Conservation (phyloP, 108 stramenopile genomes). For the Craspedostauros australis region DNA sequence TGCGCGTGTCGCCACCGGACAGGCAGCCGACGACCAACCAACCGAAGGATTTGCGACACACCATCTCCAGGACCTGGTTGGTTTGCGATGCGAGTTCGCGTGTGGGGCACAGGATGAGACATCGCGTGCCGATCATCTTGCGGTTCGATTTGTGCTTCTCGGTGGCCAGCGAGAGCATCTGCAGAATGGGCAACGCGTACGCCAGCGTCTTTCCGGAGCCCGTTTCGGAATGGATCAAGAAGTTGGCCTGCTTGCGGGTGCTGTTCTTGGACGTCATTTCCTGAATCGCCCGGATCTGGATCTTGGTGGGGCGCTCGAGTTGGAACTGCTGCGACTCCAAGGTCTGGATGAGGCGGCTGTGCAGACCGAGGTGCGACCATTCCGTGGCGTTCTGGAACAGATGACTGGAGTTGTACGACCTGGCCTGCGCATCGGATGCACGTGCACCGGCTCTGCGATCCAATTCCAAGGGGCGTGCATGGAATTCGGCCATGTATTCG, state of each 20-base stretch:
- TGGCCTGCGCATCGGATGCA: slow-evolving; percentile 28
- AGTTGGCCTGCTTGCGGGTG: slow-evolving; percentile 33
- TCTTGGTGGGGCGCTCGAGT: slow-evolving; percentile 53
- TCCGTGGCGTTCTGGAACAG: slow-evolving; percentile 22
- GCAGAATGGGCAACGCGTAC: slow-evolving; percentile 75
- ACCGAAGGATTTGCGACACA: slow-evolving; percentile 60
- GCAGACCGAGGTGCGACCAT: slow-evolving; percentile 33
- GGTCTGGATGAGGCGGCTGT: slow-evolving; percentile 40
- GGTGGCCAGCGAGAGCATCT: slow-evolving; percentile 36
- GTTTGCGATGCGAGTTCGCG: slow-evolving; percentile 92
- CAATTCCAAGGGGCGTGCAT: slow-evolving; percentile 78
- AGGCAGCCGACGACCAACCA: slow-evolving; percentile 88
- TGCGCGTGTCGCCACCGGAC: slow-evolving; percentile 90
- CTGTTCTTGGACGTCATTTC: slow-evolving; percentile 11
- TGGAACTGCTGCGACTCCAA: slow-evolving; percentile 34
- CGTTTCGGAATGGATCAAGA: slow-evolving; percentile 88
- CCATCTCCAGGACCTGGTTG: slow-evolving; percentile 31
- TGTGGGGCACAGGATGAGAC: slow-evolving; percentile 88
- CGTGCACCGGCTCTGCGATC: slow-evolving; percentile 53
- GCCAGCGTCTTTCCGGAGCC: slow-evolving; percentile 89
- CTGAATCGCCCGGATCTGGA: slow-evolving; percentile 49
- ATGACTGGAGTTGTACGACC: slow-evolving; percentile 25
- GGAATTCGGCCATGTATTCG: slow-evolving; percentile 72
- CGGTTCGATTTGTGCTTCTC: slow-evolving; percentile 15
- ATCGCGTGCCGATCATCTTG: slow-evolving; percentile 47